A percentile compares a stretch with the other conserved stretches of the same genome.
phyloP scores from a whole-genome alignment of 2,329 filamentous ascomycete genomes.

The Helicocarpus griseus region DNA sequence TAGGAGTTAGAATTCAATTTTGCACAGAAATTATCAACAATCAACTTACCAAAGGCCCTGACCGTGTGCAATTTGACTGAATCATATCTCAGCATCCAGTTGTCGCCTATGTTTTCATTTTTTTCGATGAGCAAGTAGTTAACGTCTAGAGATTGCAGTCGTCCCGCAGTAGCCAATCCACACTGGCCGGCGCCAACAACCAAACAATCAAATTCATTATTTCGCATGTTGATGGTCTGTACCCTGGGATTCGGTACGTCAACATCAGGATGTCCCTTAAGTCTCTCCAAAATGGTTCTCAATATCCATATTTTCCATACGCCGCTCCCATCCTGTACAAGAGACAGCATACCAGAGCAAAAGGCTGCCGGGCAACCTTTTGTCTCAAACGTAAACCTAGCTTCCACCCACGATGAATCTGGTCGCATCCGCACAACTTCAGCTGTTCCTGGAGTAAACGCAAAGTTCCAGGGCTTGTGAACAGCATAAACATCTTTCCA shows the following conservation, averaged over 20 bases:
- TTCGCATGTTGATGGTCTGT: background rate
- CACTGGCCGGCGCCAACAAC: slow-evolving; percentile 36
- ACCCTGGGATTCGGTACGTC: slow-evolving; percentile 10
- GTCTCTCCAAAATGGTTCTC: slow-evolving; percentile 17
- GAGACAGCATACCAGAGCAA: slow-evolving; percentile 14
- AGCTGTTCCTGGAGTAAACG: slow-evolving; percentile 7
- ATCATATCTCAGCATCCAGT: slow-evolving; percentile 39
- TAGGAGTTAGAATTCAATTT: background rate
- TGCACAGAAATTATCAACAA: background rate
- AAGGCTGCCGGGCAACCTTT: slow-evolving; percentile 4
- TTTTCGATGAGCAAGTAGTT: slow-evolving; percentile 37
- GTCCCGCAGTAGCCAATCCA: slow-evolving; percentile 35
- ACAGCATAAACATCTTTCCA: slow-evolving; percentile 12
- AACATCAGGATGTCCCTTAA: slow-evolving; percentile 14
- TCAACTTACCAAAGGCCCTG: slow-evolving; percentile 7
- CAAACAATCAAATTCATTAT: slow-evolving; percentile 19
- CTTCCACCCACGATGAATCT: slow-evolving; percentile 14
- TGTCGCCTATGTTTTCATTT: slow-evolving; percentile 34
- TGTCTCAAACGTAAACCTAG: slow-evolving; percentile 13
- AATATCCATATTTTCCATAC: slow-evolving; percentile 21
- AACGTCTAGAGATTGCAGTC: slow-evolving; percentile 35
- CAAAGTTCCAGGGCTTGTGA: slow-evolving; percentile 8
- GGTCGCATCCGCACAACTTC: slow-evolving; percentile 4
- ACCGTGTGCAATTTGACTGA: slow-evolving; percentile 26
- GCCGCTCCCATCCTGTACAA: slow-evolving; percentile 11